These are phyloP conservation scores for Solanum chiquidenum DNA, from an alignment of 257 asterid species.

Conservation along the genomic window DNA sequence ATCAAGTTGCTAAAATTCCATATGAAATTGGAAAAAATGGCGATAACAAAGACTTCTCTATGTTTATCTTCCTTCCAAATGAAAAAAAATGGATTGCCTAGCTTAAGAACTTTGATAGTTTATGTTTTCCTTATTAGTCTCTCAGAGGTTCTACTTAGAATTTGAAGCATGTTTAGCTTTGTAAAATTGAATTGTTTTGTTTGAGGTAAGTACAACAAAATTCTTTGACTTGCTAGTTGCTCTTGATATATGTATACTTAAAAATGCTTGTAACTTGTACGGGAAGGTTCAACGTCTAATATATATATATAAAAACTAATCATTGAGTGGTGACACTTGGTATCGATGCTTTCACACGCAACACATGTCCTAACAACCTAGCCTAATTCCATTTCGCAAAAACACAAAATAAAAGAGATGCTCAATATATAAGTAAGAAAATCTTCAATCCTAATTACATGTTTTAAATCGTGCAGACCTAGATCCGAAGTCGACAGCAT, in stretches of 20 bases:
- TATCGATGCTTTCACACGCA: no score
- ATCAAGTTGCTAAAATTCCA: slow-evolving; percentile 4
- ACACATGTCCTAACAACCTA: background rate
- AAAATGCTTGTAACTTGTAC: background rate
- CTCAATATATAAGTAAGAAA: background rate
- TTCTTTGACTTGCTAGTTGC: background rate
- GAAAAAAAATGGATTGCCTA: background rate
- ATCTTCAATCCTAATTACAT: background rate
- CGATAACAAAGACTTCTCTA: background rate
- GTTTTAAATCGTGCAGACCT: background rate
- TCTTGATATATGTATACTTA: no score
- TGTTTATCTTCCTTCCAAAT: slow-evolving; percentile 7
- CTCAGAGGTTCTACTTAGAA: no score
- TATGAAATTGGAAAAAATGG: background rate
- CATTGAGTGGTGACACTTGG: no score
- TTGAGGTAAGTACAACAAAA: background rate
- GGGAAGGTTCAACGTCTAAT: background rate
- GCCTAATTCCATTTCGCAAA: background rate
- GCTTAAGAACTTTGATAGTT: background rate
- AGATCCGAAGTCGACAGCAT: background rate
- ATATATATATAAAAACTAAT: background rate
- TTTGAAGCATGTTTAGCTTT: no score
- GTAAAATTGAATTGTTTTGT: background rate
- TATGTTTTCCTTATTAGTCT: background rate
- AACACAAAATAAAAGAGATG: background rate